Percentiles rank a stretch among this genome's conserved stretches.
Evolutionary conservation across 306 rosid genomes (phyloP).

Genomic region (Purshia tridentata): DNA sequence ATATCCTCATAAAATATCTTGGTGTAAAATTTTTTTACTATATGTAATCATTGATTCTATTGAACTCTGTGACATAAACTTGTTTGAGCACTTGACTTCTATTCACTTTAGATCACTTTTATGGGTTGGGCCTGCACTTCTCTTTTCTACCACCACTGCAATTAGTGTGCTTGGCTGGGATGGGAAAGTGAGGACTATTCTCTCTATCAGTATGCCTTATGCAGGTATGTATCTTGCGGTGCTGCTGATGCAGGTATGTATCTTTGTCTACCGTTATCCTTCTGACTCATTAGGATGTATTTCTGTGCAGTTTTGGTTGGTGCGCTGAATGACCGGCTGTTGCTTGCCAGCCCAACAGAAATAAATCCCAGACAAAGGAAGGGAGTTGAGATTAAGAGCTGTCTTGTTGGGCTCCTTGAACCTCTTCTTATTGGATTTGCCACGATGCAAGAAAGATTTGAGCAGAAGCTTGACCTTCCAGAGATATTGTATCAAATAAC

Average conservation of each 20-base stretch:
- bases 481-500: slow-evolving; percentile 96
- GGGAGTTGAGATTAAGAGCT: slow-evolving; percentile 84
- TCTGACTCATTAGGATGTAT: slow-evolving; percentile 32
- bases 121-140: slow-evolving; percentile 98
- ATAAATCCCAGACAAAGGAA: slow-evolving; percentile 84
- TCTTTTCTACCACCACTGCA: slow-evolving; percentile 89
- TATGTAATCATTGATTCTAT: slow-evolving; percentile 1
- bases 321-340: slow-evolving; percentile 84
- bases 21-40: not conserved
- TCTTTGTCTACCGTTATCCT: not conserved
- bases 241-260: slow-evolving; percentile 19
- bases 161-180: slow-evolving; percentile 97
- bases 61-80: slow-evolving; percentile 18
- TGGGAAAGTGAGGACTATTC: slow-evolving; percentile 89
- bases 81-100: slow-evolving; percentile 58
- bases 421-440: slow-evolving; percentile 97
- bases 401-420: slow-evolving; percentile 98
- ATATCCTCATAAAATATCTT: slow-evolving; percentile 64
- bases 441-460: slow-evolving; percentile 90
- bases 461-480: slow-evolving; percentile 94
- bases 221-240: slow-evolving; percentile 56
- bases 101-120: slow-evolving; percentile 86
- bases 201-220: slow-evolving; percentile 73
- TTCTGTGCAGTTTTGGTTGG: slow-evolving; percentile 75
- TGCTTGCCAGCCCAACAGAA: slow-evolving; percentile 83